These are phyloP conservation scores for Podospora fimiseda DNA, from an alignment of 495 filamentous ascomycete species.

Conservation along the genomic window DNA sequence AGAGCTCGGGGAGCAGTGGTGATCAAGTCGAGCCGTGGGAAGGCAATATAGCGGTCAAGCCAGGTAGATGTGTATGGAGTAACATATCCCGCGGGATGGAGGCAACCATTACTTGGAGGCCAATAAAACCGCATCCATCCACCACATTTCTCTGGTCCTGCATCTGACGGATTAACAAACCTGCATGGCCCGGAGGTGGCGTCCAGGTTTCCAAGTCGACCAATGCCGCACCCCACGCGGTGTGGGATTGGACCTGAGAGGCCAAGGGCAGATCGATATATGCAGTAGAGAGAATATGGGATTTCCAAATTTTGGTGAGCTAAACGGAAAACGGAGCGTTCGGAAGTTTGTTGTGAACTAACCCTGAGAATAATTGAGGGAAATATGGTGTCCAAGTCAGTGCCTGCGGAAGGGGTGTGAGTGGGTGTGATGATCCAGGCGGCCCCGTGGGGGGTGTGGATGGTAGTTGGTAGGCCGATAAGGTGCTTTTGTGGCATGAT, in stretches of 20 bases:
- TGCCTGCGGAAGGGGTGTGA: constrained; percentile 1
- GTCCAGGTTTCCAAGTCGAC: not conserved
- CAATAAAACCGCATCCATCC: not conserved
- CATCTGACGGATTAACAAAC: not conserved
- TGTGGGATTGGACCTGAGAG: not conserved
- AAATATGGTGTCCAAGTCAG: no score
- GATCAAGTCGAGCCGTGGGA: no score
- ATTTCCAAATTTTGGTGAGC: not conserved
- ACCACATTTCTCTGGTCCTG: not conserved
- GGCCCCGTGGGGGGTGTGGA: constrained; percentile 20
- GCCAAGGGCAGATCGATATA: not conserved
- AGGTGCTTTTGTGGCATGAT: constrained; percentile 8
- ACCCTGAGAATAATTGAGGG: no score
- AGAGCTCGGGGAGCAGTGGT: no score
- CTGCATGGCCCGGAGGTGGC: not conserved
- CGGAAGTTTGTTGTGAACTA: no score
- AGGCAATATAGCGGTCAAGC: not conserved
- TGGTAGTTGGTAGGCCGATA: constrained; percentile 14
- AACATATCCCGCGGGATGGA: not conserved
- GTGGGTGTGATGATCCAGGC: no score
- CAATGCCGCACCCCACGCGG: constrained; percentile 3
- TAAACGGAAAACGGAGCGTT: constrained; percentile 1
- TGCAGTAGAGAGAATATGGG: not conserved
- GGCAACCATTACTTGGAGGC: not conserved
- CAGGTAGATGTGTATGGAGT: no score